Percentiles rank a stretch among this genome's conserved stretches.
Evolutionary conservation across 768 basidiomycete genomes (phyloP).

Genomic region (Boletus sp.): DNA sequence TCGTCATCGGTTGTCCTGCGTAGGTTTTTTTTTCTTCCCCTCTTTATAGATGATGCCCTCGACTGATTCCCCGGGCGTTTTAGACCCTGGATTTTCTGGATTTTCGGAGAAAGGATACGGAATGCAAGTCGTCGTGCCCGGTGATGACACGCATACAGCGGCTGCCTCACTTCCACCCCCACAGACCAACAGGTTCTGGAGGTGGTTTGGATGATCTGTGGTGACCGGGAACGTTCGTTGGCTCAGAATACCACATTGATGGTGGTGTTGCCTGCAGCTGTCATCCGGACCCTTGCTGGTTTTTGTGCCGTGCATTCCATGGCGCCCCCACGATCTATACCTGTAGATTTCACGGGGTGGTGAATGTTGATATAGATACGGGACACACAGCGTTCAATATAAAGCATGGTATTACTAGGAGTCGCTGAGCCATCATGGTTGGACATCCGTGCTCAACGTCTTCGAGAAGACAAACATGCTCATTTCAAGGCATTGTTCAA

Average conservation of each 20-base stretch:
- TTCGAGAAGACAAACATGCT: background rate
- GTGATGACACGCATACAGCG: background rate
- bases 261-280: background rate
- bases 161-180: too few species aligned
- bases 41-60: background rate
- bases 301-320: too few species aligned
- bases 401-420: too few species aligned
- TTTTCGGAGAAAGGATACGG: conserved; percentile 48
- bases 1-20: conserved; percentile 59
- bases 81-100: conserved; percentile 45
- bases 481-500: background rate
- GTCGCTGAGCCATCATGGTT: background rate
- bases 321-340: too few species aligned
- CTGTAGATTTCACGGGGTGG: too few species aligned
- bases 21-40: conserved; percentile 13
- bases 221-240: background rate
- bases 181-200: background rate
- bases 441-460: background rate
- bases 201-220: background rate
- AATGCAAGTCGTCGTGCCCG: conserved; percentile 43
- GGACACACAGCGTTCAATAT: background rate
- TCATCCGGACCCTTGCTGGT: background rate
- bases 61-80: conserved; percentile 34
- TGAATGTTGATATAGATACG: background rate
- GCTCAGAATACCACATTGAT: background rate